phyloP scores from a whole-genome alignment of 1,284 basidiomycete genomes.

The Dichomitus squalens region DNA sequence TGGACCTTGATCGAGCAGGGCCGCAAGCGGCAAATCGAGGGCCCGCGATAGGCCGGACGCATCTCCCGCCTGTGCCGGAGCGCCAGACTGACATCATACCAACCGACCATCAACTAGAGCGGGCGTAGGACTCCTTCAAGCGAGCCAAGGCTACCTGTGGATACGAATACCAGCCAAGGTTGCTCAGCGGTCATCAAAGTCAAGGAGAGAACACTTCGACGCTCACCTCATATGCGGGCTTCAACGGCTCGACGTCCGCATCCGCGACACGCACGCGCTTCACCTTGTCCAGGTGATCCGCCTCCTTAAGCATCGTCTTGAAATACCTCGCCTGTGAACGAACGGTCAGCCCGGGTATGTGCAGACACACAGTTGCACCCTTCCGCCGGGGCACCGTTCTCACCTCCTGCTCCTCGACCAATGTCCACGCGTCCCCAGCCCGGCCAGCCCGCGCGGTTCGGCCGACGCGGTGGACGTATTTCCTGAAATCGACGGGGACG shows the following conservation, averaged over 20 bases:
- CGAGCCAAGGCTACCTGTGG: slow-evolving; percentile 39
- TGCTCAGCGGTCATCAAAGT: not conserved
- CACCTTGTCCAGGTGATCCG: slow-evolving; percentile 74
- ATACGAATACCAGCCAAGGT: too few relatives aligned
- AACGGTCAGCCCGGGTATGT: not conserved
- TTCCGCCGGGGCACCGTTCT: slow-evolving; percentile 14
- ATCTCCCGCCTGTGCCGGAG: too few relatives aligned
- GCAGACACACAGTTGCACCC: too few relatives aligned
- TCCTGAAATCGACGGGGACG: slow-evolving; percentile 93
- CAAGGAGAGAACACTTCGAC: not conserved
- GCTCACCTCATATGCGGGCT: slow-evolving; percentile 67
- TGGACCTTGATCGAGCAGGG: too few relatives aligned
- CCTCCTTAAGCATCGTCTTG: slow-evolving; percentile 81
- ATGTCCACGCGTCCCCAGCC: slow-evolving; percentile 86
- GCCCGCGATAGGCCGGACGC: too few relatives aligned
- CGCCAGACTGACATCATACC: not conserved
- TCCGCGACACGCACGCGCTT: slow-evolving; percentile 74
- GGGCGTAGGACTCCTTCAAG: slow-evolving; percentile 40
- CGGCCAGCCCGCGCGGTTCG: slow-evolving; percentile 92
- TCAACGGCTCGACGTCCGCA: slow-evolving; percentile 59
- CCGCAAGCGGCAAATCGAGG: too few relatives aligned
- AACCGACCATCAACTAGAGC: slow-evolving; percentile 9
- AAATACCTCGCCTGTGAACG: slow-evolving; percentile 79
- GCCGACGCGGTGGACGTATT: slow-evolving; percentile 96
- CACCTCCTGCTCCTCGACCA: slow-evolving; percentile 96